Percentiles rank a stretch among this genome's conserved stretches.
phyloP scores from a whole-genome alignment of 2,329 filamentous ascomycete genomes.

The Fusarium nematophilum region DNA sequence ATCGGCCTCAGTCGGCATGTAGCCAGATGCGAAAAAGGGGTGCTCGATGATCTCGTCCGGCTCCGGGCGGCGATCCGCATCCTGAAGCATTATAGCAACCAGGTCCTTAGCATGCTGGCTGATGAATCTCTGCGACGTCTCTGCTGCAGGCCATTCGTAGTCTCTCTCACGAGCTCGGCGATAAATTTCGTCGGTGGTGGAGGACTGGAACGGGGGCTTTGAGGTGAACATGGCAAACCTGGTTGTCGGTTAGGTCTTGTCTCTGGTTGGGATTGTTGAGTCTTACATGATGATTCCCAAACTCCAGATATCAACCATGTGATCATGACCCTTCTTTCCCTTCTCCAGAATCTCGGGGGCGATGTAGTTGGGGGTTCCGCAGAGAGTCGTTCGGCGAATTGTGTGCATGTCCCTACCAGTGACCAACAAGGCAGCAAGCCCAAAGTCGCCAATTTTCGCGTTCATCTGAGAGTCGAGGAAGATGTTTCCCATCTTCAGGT shows the following conservation, averaged over 20 bases:
- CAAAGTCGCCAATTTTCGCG: conserved; percentile 97
- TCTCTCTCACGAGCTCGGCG: conserved; percentile 75
- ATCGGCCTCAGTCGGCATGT: conserved; percentile 72
- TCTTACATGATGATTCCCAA: conserved; percentile 93
- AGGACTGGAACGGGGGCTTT: conserved; percentile 95
- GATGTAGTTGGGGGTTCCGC: conserved; percentile 98
- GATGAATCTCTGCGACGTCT: conserved; percentile 75
- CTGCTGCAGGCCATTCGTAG: conserved; percentile 81
- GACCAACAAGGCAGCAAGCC: conserved; percentile 89
- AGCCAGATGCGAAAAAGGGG: conserved; percentile 81
- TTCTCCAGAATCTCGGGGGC: conserved; percentile 96
- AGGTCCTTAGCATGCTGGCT: conserved; percentile 81
- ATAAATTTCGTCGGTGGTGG: conserved; percentile 88
- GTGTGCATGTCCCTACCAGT: conserved; percentile 91
- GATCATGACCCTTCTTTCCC: conserved; percentile 92
- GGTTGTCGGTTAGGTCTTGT: conserved; percentile 22
- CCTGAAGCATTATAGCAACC: conserved; percentile 79
- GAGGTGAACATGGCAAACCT: conserved; percentile 97
- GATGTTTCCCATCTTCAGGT: conserved; percentile 98
- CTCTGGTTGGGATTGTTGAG: not conserved
- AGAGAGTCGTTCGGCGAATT: conserved; percentile 88
- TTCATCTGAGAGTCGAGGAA: conserved; percentile 97
- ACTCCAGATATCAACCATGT: conserved; percentile 99
- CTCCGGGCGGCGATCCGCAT: conserved; percentile 78
- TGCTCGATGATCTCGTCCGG: conserved; percentile 84